Conservation (phyloP, 2,329 filamentous ascomycete genomes). For the Diaporthe sp. region DNA sequence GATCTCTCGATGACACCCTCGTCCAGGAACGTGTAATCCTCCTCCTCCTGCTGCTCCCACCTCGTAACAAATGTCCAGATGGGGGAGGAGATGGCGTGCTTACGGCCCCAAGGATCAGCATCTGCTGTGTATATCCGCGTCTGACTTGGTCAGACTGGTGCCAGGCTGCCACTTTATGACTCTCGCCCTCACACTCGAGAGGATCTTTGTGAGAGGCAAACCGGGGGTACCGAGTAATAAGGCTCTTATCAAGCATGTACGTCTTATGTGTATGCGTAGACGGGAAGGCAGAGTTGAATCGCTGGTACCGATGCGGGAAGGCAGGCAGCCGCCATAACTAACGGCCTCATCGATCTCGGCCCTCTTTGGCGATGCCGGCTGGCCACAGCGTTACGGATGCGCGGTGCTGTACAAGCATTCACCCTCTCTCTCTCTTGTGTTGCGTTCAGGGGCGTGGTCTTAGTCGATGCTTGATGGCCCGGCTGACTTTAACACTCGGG, state of each 20-base stretch:
- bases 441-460: not conserved
- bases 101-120: slow-evolving; percentile 35
- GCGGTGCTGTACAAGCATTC: not conserved
- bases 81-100: slow-evolving; percentile 21
- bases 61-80: slow-evolving; percentile 15
- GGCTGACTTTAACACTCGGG: not conserved
- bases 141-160: not conserved
- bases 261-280: not conserved
- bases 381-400: slow-evolving; percentile 9
- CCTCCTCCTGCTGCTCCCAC: not conserved
- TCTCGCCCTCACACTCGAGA: not conserved
- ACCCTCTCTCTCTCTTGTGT: not conserved
- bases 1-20: not conserved
- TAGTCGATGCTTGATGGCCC: not conserved
- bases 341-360: slow-evolving; percentile 30
- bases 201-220: slow-evolving; percentile 34
- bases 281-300: slow-evolving; percentile 13
- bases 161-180: slow-evolving; percentile 17
- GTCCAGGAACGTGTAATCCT: slow-evolving; percentile 15
- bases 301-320: slow-evolving; percentile 31
- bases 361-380: not conserved
- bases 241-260: slow-evolving; percentile 10
- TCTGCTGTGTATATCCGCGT: not conserved
- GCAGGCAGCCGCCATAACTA: slow-evolving; percentile 23
- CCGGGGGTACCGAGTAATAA: slow-evolving; percentile 21